A percentile compares a stretch with the other conserved stretches of the same genome.
These are phyloP conservation scores for Sporobolomyces phaffii DNA, from an alignment of 768 basidiomycete species.

Conservation along the genomic window DNA sequence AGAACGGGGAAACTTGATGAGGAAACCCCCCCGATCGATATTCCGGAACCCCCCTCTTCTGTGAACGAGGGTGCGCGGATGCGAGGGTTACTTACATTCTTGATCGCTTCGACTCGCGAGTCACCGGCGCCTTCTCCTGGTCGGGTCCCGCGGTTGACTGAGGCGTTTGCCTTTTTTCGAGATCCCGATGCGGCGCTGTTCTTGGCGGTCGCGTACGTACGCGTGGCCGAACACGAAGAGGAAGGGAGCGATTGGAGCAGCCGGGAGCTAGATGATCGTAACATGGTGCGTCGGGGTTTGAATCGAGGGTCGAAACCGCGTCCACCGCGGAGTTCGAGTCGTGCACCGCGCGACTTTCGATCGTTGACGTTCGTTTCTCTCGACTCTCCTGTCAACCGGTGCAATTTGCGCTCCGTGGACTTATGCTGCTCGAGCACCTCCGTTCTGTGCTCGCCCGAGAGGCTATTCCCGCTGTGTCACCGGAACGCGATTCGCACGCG, in stretches of 20 bases:
- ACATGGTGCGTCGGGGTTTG: background rate
- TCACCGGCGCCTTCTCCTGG: slow-evolving; percentile 19
- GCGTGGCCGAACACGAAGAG: background rate
- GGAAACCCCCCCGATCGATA: too few relatives aligned
- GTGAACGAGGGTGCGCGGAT: too few relatives aligned
- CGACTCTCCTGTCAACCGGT: too few relatives aligned
- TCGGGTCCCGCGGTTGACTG: background rate
- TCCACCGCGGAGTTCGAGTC: too few relatives aligned
- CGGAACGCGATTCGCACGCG: too few relatives aligned
- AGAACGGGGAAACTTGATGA: background rate
- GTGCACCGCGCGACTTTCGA: background rate
- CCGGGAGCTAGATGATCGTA: background rate
- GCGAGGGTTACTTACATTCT: slow-evolving; percentile 17
- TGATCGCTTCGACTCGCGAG: slow-evolving; percentile 23
- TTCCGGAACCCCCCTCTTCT: too few relatives aligned
- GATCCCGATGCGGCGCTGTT: background rate
- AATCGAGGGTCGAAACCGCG: background rate
- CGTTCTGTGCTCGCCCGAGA: too few relatives aligned
- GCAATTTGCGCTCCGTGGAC: too few relatives aligned
- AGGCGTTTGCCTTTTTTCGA: slow-evolving; percentile 19
- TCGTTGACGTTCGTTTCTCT: background rate
- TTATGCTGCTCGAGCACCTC: too few relatives aligned
- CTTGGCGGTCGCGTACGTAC: slow-evolving; percentile 24
- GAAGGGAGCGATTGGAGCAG: background rate
- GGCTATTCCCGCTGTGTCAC: too few relatives aligned